Evolutionary conservation across 2,329 filamentous ascomycete genomes (phyloP).

Genomic region (Thermoascus crustaceus): DNA sequence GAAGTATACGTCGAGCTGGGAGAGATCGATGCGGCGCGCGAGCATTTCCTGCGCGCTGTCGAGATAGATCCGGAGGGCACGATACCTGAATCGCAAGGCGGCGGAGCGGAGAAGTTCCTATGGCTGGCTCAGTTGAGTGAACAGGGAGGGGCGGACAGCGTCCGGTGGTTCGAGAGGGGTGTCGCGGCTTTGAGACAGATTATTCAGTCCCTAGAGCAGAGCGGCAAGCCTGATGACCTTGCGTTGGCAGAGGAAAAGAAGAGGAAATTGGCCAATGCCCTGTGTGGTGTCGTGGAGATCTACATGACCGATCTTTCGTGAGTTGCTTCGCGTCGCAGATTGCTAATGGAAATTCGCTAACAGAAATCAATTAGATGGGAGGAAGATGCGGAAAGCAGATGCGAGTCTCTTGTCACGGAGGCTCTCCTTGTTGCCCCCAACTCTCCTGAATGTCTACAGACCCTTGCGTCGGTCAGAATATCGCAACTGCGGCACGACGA

Average conservation of each 20-base stretch:
- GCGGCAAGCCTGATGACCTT: constrained; percentile 28
- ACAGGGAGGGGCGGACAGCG: constrained; percentile 52
- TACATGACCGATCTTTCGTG: constrained; percentile 98
- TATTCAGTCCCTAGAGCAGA: constrained; percentile 56
- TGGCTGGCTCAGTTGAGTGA: constrained; percentile 85
- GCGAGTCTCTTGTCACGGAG: constrained; percentile 83
- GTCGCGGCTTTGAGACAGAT: constrained; percentile 63
- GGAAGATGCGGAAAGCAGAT: constrained; percentile 77
- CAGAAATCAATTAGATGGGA: constrained; percentile 51
- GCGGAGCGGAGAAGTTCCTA: constrained; percentile 87
- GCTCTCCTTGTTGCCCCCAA: constrained; percentile 76
- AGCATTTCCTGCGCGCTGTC: constrained; percentile 65
- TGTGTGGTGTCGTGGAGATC: constrained; percentile 90
- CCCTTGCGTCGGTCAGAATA: constrained; percentile 85
- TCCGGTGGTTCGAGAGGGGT: constrained; percentile 55
- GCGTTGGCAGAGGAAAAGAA: constrained; percentile 59
- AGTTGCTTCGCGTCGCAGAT: constrained; percentile 16
- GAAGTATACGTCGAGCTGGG: constrained; percentile 78
- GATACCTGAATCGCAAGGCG: constrained; percentile 62
- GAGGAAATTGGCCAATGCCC: constrained; percentile 74
- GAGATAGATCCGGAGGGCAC: constrained; percentile 67
- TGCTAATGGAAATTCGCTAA: not conserved
- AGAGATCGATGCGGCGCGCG: constrained; percentile 65
- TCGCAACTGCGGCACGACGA: constrained; percentile 75
- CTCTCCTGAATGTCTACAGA: constrained; percentile 85